phyloP scores from a whole-genome alignment of 2,329 filamentous ascomycete genomes.

The Curvularia spicifera region DNA sequence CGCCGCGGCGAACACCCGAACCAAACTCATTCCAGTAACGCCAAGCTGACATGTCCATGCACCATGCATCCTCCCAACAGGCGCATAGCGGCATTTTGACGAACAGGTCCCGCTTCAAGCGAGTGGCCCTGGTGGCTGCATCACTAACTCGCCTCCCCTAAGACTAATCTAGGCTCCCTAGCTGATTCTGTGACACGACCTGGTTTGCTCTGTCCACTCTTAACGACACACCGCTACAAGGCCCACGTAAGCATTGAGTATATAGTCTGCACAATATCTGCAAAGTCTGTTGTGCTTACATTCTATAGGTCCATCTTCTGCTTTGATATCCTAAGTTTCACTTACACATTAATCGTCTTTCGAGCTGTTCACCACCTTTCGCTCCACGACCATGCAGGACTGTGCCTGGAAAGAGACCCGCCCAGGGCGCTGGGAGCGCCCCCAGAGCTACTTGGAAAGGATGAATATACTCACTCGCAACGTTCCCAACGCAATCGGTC shows the following conservation, averaged over 20 bases:
- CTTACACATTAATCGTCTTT: background rate
- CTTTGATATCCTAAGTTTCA: background rate
- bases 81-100: background rate
- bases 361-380: background rate
- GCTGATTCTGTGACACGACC: background rate
- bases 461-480: constrained; percentile 33
- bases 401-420: constrained; percentile 33
- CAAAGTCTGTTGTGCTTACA: too few relatives aligned
- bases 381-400: constrained; percentile 8
- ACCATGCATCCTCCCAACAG: background rate
- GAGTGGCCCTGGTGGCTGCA: background rate
- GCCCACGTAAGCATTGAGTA: background rate
- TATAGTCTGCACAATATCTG: background rate
- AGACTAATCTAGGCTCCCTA: background rate
- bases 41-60: background rate
- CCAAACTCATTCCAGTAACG: background rate
- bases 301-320: too few relatives aligned
- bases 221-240: background rate
- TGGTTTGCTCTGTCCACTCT: background rate
- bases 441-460: constrained; percentile 31
- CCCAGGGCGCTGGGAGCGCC: constrained; percentile 35
- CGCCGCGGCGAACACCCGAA: background rate
- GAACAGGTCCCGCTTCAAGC: background rate
- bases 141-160: background rate
- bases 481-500: constrained; percentile 32